Evolutionary conservation across 2,329 filamentous ascomycete genomes (phyloP), one percentile per base, ranked within the genome.

Genomic region (Pseudogymnoascus sp.): DNA sequence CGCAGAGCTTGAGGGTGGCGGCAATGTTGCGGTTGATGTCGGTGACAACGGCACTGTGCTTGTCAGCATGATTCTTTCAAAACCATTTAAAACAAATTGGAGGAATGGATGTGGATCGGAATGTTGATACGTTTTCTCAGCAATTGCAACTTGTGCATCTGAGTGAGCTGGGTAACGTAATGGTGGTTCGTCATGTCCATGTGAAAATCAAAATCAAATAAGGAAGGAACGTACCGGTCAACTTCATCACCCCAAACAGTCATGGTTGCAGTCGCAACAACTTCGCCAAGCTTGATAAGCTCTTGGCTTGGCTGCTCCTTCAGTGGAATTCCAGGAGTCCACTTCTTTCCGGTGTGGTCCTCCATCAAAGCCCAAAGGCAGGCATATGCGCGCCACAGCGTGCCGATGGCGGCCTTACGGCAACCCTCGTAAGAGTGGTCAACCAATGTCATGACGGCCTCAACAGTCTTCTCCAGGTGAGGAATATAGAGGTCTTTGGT

Each of bases 151-250:
- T 82, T 77, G 77, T 57, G 89, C 86, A 86, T 97, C 88, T 89
- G 90, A 96, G 92, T 96, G 92, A 96, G 92, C 92, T 96, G 92
- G 91, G 92, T 92, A 92, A 92, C 90, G 89, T 71, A 85, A 83
- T 78, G 75, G 55, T 79, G 82, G 79, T 76, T 96, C 91, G 96
- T 96, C 91, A 90, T 86, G 70, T 75, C 71, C 72, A 70, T 62
- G 60, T 60, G 39, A 33, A 38, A 60, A 61, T 41, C 58, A 65
- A 63, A 58, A 60, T 64, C 61, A 38, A 67, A 63, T 61, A 39
- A 60, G 63, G 61, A 61, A 60, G 23, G 10, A 65, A 90, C 92
- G 71, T 88, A 96, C 92, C 91, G 85, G 74, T 99, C 94, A 71
- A 85, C 83, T 74, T 99, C 94, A 67, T 95, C 90, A 64, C 86